Evolutionary conservation across 176 grass and related monocot species (phyloP), one percentile per base, ranked within the genome.

Genomic region (Hyparrhenia diplandra): DNA sequence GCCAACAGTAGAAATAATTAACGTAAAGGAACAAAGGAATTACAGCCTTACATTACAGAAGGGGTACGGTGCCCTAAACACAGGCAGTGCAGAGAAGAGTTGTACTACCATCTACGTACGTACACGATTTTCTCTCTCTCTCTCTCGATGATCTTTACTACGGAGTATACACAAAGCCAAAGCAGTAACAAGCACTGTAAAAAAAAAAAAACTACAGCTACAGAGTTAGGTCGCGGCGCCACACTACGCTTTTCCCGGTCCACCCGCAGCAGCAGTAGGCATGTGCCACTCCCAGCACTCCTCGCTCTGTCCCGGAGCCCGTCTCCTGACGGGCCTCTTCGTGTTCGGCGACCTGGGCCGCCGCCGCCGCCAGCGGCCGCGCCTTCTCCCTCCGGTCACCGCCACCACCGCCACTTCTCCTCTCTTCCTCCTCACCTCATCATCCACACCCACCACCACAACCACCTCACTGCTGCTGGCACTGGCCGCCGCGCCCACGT

Each of bases 271-370:
- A 10, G 55, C n/a, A 4, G 18, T 31, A 0, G 80, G 64, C 71
- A 64, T 57, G 35, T 49, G 11, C 81, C 89, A 91, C 81, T 73
- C 85, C 85, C 89, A 91, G 71, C 81, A 81, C 72, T 91, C 89
- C 68, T 69, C 68, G 1, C 49, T 90, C 9, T 79, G 74, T 9
- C 51, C 63, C 0, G 68, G 58, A 0, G 52, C 70, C 4, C 61
- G 63, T 5, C 81, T 76, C 62, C 55, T 54, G 0, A 28, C 21
- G 1, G 24, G 29, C 51, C 83, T 87, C n/a, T 65, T 74, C 1
- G 88, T 66, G 60, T 65, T 74, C 1, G 88, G 75, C 1, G 83
- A 79, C 36, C 63, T 72, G 13, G 60, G n/a, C n/a, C n/a, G n/a
- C n/a, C n/a, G n/a, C 21, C 13, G 2, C 31, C 2, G 24, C 25